A percentile compares a stretch with the other conserved stretches of the same genome.
Conservation (phyloP, 345 rosid species). For the Hevea brasiliensis region DNA sequence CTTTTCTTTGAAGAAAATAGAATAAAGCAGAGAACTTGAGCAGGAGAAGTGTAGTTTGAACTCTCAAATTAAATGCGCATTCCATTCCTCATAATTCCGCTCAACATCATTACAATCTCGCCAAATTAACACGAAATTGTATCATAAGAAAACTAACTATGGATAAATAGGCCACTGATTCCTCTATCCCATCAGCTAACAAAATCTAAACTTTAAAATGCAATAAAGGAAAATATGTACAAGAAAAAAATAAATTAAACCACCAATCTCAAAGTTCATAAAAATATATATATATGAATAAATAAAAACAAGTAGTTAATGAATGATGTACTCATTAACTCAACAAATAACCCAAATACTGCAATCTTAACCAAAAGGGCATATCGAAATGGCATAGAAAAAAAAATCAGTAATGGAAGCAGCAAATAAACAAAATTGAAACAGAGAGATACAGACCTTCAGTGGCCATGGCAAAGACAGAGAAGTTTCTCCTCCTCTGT, state of each 20-base stretch:
- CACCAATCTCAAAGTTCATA: not conserved
- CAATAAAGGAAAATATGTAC: not conserved
- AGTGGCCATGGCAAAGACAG: slow-evolving; percentile 72
- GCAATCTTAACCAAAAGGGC: not conserved
- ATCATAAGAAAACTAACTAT: not conserved
- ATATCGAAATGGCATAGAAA: not conserved
- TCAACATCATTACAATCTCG: not conserved
- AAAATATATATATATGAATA: not conserved
- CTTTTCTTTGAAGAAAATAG: not conserved
- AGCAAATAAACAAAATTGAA: not conserved
- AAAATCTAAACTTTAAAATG: not conserved
- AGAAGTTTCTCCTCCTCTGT: slow-evolving; percentile 49
- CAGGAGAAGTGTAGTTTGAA: not conserved
- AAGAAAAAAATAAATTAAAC: not conserved
- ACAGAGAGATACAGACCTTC: slow-evolving; percentile 50
- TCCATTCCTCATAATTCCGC: not conserved
- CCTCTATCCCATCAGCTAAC: not conserved
- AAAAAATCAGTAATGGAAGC: not conserved
- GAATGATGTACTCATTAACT: too few species aligned
- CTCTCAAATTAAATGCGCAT: not conserved
- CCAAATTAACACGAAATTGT: slow-evolving; percentile 2
- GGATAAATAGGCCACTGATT: not conserved
- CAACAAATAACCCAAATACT: not conserved
- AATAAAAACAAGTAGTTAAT: not conserved
- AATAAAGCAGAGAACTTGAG: not conserved